phyloP scores from a whole-genome alignment of 345 rosid genomes.

The Salix viminalis region DNA sequence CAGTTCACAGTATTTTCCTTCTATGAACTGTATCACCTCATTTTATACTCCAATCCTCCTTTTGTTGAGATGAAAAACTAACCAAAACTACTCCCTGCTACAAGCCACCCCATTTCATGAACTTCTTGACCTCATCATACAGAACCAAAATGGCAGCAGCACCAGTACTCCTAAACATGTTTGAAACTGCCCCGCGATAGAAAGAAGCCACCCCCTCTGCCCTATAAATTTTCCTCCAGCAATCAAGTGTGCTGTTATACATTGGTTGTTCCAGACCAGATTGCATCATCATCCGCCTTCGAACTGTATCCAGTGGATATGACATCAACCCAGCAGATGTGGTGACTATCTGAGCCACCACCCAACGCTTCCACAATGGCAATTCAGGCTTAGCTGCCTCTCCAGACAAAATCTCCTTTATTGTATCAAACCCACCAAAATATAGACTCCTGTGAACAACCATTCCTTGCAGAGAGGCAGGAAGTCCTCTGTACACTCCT shows the following conservation, averaged over 20 bases:
- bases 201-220: slow-evolving; percentile 73
- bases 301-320: slow-evolving; percentile 82
- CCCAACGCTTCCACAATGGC: slow-evolving; percentile 83
- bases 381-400: slow-evolving; percentile 51
- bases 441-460: slow-evolving; percentile 78
- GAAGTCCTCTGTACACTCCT: slow-evolving; percentile 87
- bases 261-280: slow-evolving; percentile 73
- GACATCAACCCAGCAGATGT: slow-evolving; percentile 83
- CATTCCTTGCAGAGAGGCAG: slow-evolving; percentile 88
- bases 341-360: slow-evolving; percentile 81
- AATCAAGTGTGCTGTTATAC: slow-evolving; percentile 63
- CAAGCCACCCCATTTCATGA: slow-evolving; percentile 71
- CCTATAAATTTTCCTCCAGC: slow-evolving; percentile 78
- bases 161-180: slow-evolving; percentile 85
- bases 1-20: slow-evolving; percentile 19
- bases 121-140: slow-evolving; percentile 80
- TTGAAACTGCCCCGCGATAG: slow-evolving; percentile 79
- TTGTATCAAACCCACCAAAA: slow-evolving; percentile 90
- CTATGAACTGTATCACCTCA: slow-evolving; percentile 13
- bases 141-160: slow-evolving; percentile 91
- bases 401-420: slow-evolving; percentile 64
- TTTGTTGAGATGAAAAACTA: slow-evolving; percentile 1
- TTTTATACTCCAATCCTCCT: slow-evolving; percentile 21
- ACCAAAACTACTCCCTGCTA: slow-evolving; percentile 25
- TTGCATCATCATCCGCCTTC: slow-evolving; percentile 97